A percentile compares a stretch with the other conserved stretches of the same genome.
Evolutionary conservation across 192 early-diverging fungal species (phyloP).

Genomic region (Coemansia guatemalensis): DNA sequence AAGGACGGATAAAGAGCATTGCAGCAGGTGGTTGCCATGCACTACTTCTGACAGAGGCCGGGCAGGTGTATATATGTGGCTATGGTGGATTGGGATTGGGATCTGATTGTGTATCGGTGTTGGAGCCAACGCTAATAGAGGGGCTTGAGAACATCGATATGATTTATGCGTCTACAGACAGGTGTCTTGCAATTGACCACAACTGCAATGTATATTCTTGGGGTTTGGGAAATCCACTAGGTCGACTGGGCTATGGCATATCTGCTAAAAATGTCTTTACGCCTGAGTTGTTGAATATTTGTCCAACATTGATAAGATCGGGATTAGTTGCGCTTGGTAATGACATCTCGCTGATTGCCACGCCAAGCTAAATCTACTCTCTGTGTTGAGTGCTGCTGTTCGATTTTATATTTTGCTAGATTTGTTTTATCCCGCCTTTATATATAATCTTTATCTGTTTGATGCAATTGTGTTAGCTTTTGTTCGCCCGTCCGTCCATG

Average conservation of each 20-base stretch:
- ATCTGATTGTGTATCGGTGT: constrained; percentile 33
- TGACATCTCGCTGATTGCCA: constrained; percentile 39
- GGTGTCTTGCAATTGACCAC: constrained; percentile 31
- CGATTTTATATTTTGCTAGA: too few relatives aligned
- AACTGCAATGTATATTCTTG: constrained; percentile 31
- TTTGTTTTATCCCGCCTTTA: too few relatives aligned
- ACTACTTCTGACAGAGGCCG: constrained; percentile 54
- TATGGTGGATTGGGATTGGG: constrained; percentile 68
- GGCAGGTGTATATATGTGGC: constrained; percentile 65
- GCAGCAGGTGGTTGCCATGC: constrained; percentile 70
- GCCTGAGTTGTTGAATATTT: constrained; percentile 20
- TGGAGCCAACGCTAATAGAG: constrained; percentile 50
- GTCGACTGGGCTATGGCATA: constrained; percentile 29
- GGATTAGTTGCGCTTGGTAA: constrained; percentile 42
- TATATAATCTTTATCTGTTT: too few relatives aligned
- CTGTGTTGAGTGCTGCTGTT: too few relatives aligned
- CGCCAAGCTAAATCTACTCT: background rate
- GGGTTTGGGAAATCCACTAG: constrained; percentile 40
- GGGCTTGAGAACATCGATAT: constrained; percentile 39
- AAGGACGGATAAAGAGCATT: constrained; percentile 50
- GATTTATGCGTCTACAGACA: constrained; percentile 62
- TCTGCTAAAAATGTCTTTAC: constrained; percentile 11
- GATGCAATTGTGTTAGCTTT: too few relatives aligned
- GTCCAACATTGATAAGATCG: constrained; percentile 3
- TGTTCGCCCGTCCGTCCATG: too few relatives aligned